phyloP scores from a whole-genome alignment of 169 alveolate species.

The Plasmodium knowlesi region DNA sequence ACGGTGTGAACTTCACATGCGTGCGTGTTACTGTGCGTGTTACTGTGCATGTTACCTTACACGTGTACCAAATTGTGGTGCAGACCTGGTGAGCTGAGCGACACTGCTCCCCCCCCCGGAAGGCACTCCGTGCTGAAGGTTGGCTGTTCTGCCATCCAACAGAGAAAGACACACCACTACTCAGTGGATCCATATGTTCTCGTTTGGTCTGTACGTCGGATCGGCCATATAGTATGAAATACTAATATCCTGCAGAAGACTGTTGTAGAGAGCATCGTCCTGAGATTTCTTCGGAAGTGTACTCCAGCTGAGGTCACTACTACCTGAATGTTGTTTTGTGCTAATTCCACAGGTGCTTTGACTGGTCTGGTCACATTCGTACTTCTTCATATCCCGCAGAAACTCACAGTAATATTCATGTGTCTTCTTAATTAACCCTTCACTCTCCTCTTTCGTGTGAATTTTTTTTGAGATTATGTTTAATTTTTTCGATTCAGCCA shows the following conservation, averaged over 20 bases:
- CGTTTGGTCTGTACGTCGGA: conserved; percentile 10
- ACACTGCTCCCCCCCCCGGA: background rate
- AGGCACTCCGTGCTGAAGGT: background rate
- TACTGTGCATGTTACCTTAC: background rate
- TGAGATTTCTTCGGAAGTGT: background rate
- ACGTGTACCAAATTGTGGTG: background rate
- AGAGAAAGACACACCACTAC: background rate
- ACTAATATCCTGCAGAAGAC: conserved; percentile 7
- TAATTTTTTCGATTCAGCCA: conserved; percentile 61
- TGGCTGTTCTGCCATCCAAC: background rate
- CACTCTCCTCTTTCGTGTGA: conserved; percentile 35
- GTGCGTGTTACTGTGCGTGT: background rate
- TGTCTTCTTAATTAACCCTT: conserved; percentile 24
- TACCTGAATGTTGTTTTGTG: background rate
- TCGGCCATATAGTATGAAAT: conserved; percentile 30
- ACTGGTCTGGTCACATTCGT: background rate
- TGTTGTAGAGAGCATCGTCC: conserved; percentile 19
- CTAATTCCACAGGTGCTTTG: conserved; percentile 4
- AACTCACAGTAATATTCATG: conserved; percentile 59
- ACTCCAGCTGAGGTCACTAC: background rate
- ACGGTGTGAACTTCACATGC: background rate
- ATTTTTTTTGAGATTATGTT: conserved; percentile 42
- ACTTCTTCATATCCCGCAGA: conserved; percentile 13
- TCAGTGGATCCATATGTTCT: conserved; percentile 30
- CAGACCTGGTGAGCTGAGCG: background rate